These are phyloP conservation scores for Venturia aucupariae DNA, from an alignment of 2,329 filamentous ascomycete species.

Conservation along the genomic window DNA sequence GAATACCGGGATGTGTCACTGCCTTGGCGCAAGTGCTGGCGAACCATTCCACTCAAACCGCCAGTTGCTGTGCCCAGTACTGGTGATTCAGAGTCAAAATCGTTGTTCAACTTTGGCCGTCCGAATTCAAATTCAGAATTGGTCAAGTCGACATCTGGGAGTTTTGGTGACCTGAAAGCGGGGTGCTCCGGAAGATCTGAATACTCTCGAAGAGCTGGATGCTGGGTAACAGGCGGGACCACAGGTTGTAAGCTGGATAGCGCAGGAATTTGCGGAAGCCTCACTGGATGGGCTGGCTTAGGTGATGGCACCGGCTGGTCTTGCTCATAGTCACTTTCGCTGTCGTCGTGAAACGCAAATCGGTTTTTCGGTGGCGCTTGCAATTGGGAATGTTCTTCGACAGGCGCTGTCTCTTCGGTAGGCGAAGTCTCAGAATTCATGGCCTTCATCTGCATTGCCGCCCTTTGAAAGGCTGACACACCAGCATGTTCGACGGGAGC, in stretches of 20 bases:
- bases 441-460: slow-evolving; percentile 31
- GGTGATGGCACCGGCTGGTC: slow-evolving; percentile 16
- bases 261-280: background rate
- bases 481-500: slow-evolving; percentile 21
- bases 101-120: background rate
- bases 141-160: background rate
- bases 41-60: slow-evolving; percentile 72
- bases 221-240: background rate
- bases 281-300: background rate
- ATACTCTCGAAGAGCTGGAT: slow-evolving; percentile 8
- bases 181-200: slow-evolving; percentile 1
- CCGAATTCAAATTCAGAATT: background rate
- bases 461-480: slow-evolving; percentile 39
- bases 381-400: slow-evolving; percentile 22
- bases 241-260: background rate
- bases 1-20: slow-evolving; percentile 79
- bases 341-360: slow-evolving; percentile 24
- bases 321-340: slow-evolving; percentile 32
- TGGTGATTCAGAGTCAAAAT: background rate
- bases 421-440: slow-evolving; percentile 9
- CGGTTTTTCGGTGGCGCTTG: slow-evolving; percentile 28
- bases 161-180: slow-evolving; percentile 3
- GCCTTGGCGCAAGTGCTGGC: slow-evolving; percentile 71
- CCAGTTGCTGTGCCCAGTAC: background rate
- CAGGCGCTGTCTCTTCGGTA: background rate